Base-by-base conservation (phyloP, 2,329 filamentous ascomycete genomes). In the Chaetomium globosum region DNA sequence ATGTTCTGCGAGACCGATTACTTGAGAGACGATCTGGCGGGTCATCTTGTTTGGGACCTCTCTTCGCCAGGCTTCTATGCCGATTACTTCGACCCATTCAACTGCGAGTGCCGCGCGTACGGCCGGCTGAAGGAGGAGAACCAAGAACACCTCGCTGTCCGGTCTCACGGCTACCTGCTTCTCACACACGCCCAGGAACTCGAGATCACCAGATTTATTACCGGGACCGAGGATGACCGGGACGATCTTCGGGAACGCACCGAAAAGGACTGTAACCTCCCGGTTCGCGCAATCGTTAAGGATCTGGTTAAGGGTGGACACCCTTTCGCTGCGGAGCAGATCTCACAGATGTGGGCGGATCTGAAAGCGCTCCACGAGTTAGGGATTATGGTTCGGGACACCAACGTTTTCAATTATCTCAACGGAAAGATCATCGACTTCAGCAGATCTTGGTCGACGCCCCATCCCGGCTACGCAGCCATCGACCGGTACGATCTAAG, bases 21-120 rank as follows among this genome's bases (percentile, higher is more conserved):
- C 21, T 48, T 36, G 7, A 2, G 13, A 10, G 28, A 51, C 19
- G 48, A 13, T 19, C 36, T 16, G 36, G 36, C 31, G 31, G 12
- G 1, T 1, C 23, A 19, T 21, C 28, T 54, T 19, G 19, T 8
- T 13, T 30, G 39, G 4, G 6, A 12, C 9, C 26, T 65, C 16
- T 23, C 63, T 3, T 19, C 10, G 4, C 43, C 31, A 58, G 3
- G n/a, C n/a, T 13, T n/a, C 8, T 51, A 59, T 23, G 2, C 8
- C 8, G 59, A 63, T 28, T 65, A 58, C 30, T 60, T 33, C 21
- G 53, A 65, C 21, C 28, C 57, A 26, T 69, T 69, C 65, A 61
- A 61, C 52, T 59, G 59, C 56, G 65, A 67, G 48, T 68, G 62
- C 36, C 67, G 67, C n/a, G 65, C 57, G 23, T 65, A 69, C 39